These are phyloP conservation scores for Saccharomycopsis amapae DNA, from an alignment of 805 yeast species.

Conservation along the genomic window DNA sequence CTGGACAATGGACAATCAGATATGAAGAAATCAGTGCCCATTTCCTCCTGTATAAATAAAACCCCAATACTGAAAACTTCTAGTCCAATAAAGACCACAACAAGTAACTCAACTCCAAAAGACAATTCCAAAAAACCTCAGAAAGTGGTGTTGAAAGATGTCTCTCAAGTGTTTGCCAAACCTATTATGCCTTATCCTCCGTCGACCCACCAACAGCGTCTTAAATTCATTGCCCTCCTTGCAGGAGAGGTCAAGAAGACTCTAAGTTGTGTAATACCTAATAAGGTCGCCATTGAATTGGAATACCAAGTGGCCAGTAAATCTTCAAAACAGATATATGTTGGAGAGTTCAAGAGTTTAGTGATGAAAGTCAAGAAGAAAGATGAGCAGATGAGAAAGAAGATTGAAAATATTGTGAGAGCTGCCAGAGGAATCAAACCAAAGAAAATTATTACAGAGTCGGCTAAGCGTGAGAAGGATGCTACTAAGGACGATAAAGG, in stretches of 20 bases:
- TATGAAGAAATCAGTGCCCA: too few species aligned
- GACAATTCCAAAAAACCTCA: not conserved
- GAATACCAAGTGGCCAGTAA: constrained; percentile 16
- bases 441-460: not conserved
- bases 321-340: constrained; percentile 10
- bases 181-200: constrained; percentile 15
- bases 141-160: too few species aligned
- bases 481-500: not conserved
- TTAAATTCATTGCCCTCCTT: constrained; percentile 9
- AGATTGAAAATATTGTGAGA: not conserved
- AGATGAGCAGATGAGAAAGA: constrained; percentile 3
- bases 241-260: constrained; percentile 2
- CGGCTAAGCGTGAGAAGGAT: not conserved
- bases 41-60: too few species aligned
- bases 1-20: too few species aligned
- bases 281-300: constrained; percentile 7
- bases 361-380: constrained; percentile 12
- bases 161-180: too few species aligned
- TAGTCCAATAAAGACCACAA: too few species aligned
- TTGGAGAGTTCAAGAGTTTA: constrained; percentile 9
- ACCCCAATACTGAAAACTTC: too few species aligned
- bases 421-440: not conserved
- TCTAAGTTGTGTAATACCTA: constrained; percentile 7
- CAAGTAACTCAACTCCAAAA: not conserved
- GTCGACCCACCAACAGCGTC: constrained; percentile 13